These are phyloP conservation scores for Canna indica DNA, from an alignment of 176 grass and related monocot species.

Conservation along the genomic window DNA sequence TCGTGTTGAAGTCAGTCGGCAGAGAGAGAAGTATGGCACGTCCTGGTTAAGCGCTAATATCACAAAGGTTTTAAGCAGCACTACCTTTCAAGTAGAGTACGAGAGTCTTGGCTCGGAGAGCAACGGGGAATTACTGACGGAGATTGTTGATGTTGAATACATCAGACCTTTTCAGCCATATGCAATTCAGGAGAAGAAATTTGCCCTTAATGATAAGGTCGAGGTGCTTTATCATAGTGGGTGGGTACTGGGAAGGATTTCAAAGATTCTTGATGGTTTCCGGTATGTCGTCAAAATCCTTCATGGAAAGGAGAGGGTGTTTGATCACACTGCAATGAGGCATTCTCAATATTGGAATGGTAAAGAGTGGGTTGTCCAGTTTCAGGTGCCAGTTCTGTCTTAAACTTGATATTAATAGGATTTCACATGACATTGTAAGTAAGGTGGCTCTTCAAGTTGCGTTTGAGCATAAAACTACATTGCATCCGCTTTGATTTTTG, in stretches of 20 bases:
- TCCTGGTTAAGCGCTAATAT: slow-evolving; percentile 54
- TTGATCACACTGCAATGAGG: slow-evolving; percentile 27
- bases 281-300: slow-evolving; percentile 21
- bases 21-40: slow-evolving; percentile 21
- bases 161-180: slow-evolving; percentile 35
- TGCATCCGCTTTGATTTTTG: background rate
- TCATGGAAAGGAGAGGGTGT: background rate
- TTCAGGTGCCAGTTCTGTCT: slow-evolving; percentile 3
- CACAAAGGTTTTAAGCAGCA: slow-evolving; percentile 17
- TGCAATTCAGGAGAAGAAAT: slow-evolving; percentile 7
- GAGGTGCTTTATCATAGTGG: slow-evolving; percentile 42
- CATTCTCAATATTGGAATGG: slow-evolving; percentile 41
- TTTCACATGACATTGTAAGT: background rate
- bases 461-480: background rate
- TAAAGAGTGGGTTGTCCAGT: slow-evolving; percentile 36
- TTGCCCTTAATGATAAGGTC: slow-evolving; percentile 7
- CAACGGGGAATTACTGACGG: background rate
- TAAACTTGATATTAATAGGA: background rate
- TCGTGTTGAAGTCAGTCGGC: slow-evolving; percentile 39
- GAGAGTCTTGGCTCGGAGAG: slow-evolving; percentile 15
- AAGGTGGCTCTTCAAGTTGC: background rate
- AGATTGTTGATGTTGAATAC: slow-evolving; percentile 48
- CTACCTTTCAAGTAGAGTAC: slow-evolving; percentile 42
- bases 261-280: background rate
- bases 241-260: slow-evolving; percentile 34